Base-by-base conservation (phyloP, 2,329 filamentous ascomycete species). In the Lachnellula suecica region DNA sequence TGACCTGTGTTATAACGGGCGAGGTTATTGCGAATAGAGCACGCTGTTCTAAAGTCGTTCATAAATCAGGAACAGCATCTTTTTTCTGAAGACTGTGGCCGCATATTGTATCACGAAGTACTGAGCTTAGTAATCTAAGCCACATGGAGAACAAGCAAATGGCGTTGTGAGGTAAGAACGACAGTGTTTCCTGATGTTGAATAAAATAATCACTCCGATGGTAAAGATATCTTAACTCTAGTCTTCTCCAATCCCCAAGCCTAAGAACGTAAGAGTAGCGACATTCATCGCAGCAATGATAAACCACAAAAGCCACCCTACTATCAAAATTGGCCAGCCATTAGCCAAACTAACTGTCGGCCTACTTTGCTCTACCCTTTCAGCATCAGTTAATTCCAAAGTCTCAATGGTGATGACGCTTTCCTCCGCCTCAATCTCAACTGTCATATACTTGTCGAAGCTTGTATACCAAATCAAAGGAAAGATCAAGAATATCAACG, bases 381-480 rank as follows among this genome's bases (percentile, higher is more conserved):
- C 61, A 63, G 17, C 23, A 41, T 53, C 51, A 22, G 11, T 25
- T 13, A 48, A 48, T 27, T 34, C 31, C 23, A 24, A 4, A n/a
- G n/a, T 24, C 4, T 20, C 51, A 44, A 47, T 25, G 2, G 50
- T 52, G n/a, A 60, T 52, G 15, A 29, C 41, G 22, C 57, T 50
- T 19, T 49, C 50, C 6, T 17, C 41, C 7, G 42, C 53, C 20
- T 57, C 57, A 31, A 41, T 46, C n/a, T 58, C 49, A 2, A 64
- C 58, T 10, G 82, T 88, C 91, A 96, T 95, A 71, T 87, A 93
- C 64, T 83, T 83, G 59, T 83, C 79, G 38, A 84, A 79, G 60
- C 86, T 88, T 0, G 90, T 95, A 63, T 93, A 94, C 72, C 87
- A 95, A 51, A 95, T 85, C 25, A 95, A 73, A 3, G 90, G 90